These are phyloP conservation scores for Cladosporium sp. DNA, from an alignment of 2,329 filamentous ascomycete genomes.

Conservation along the genomic window DNA sequence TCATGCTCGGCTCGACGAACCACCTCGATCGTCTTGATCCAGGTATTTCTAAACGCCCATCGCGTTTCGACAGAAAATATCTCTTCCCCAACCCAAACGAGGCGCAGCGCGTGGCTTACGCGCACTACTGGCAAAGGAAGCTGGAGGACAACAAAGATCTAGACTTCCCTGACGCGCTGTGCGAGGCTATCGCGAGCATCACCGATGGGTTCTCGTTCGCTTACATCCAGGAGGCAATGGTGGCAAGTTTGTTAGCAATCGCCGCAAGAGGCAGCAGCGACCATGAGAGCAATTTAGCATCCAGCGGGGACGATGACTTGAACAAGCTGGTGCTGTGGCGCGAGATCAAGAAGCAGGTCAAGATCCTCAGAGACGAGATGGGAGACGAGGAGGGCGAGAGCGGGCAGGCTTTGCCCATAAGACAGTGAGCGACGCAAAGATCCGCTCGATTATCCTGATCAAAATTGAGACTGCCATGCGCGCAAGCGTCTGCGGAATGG, in stretches of 20 bases:
- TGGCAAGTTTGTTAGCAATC: constrained; percentile 58
- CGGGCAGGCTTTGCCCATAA: not conserved
- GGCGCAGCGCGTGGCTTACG: constrained; percentile 56
- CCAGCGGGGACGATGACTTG: constrained; percentile 25
- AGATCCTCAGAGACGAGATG: constrained; percentile 58
- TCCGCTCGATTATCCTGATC: not conserved
- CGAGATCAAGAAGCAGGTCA: constrained; percentile 61
- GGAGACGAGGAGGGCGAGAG: constrained; percentile 21
- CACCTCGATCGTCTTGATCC: constrained; percentile 63
- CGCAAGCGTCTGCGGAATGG: too few relatives aligned
- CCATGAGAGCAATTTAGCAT: not conserved
- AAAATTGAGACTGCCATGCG: too few relatives aligned
- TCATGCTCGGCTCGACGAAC: constrained; percentile 50
- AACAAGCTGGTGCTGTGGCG: constrained; percentile 55
- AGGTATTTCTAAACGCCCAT: constrained; percentile 59
- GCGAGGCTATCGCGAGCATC: constrained; percentile 56
- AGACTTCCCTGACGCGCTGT: constrained; percentile 58
- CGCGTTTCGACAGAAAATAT: constrained; percentile 64
- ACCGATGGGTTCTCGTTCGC: constrained; percentile 65
- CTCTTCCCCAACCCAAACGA: constrained; percentile 56
- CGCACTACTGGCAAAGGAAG: constrained; percentile 60
- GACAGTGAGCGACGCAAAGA: not conserved
- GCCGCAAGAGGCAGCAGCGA: constrained; percentile 35
- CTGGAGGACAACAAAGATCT: constrained; percentile 54
- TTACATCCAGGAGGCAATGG: constrained; percentile 67